Conservation (phyloP, 768 basidiomycete genomes). For the Multifurca ochricompacta region DNA sequence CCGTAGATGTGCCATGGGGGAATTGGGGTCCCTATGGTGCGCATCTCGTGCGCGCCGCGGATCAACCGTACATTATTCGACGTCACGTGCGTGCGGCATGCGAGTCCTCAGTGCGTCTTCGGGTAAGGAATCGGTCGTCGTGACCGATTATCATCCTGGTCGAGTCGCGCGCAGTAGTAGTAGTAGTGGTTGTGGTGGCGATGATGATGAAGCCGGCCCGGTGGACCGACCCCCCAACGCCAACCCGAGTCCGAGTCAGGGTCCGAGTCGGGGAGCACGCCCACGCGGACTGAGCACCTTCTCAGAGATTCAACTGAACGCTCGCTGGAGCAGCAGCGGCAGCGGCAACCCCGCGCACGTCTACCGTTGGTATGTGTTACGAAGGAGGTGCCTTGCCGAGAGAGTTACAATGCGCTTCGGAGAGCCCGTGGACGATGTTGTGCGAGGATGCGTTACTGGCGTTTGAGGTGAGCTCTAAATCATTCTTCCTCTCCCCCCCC, state of each 20-base stretch:
- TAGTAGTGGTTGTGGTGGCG: background rate
- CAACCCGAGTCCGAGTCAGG: too few relatives aligned
- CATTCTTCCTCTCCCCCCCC: too few relatives aligned
- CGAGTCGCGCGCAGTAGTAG: slow-evolving; percentile 4
- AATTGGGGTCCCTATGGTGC: slow-evolving; percentile 10
- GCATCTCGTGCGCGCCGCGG: background rate
- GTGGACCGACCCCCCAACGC: too few relatives aligned
- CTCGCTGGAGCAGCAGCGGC: too few relatives aligned
- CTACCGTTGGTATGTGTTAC: background rate
- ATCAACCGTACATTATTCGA: slow-evolving; percentile 5
- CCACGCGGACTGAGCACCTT: background rate
- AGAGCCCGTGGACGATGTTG: slow-evolving; percentile 13
- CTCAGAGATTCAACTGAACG: background rate
- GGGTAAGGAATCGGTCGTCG: background rate
- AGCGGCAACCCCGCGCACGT: background rate
- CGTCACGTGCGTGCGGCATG: slow-evolving; percentile 8
- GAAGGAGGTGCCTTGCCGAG: slow-evolving; percentile 10
- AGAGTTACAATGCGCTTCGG: background rate
- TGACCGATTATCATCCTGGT: slow-evolving; percentile 8
- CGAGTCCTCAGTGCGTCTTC: slow-evolving; percentile 7
- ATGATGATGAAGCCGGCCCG: background rate
- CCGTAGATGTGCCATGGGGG: slow-evolving; percentile 5
- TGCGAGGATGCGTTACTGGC: slow-evolving; percentile 15
- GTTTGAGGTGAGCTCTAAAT: slow-evolving; percentile 15
- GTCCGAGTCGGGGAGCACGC: too few relatives aligned